Conservation (phyloP, 768 basidiomycete genomes). For the Kwoniella dejecticola region DNA sequence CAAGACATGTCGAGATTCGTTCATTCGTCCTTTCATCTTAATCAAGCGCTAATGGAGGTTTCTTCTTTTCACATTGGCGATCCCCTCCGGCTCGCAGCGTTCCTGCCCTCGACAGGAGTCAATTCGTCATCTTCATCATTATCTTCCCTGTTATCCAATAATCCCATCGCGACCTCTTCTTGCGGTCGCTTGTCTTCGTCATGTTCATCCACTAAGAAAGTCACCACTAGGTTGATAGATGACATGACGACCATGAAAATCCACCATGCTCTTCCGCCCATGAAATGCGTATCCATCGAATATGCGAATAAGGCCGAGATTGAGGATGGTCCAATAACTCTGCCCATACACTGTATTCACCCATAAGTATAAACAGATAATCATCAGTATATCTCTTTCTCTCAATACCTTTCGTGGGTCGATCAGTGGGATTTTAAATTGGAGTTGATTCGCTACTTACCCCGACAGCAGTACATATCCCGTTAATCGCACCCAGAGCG, state of each 20-base stretch:
- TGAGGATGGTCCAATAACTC: slow-evolving; percentile 51
- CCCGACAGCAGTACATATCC: slow-evolving; percentile 46
- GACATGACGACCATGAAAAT: slow-evolving; percentile 53
- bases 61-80: too few relatives aligned
- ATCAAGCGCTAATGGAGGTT: too few relatives aligned
- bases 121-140: slow-evolving; percentile 1
- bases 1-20: too few relatives aligned
- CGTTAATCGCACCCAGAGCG: slow-evolving; percentile 53
- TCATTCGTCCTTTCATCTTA: too few relatives aligned
- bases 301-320: slow-evolving; percentile 48
- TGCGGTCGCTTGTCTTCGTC: background rate
- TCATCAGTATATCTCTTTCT: too few relatives aligned
- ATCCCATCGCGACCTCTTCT: background rate
- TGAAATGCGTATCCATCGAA: slow-evolving; percentile 48
- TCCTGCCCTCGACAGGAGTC: slow-evolving; percentile 4
- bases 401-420: too few relatives aligned
- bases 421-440: too few relatives aligned
- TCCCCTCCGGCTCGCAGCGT: background rate
- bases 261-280: slow-evolving; percentile 54
- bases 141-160: background rate
- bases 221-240: slow-evolving; percentile 37
- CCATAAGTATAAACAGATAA: too few relatives aligned
- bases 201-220: slow-evolving; percentile 11
- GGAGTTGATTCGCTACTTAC: too few relatives aligned
- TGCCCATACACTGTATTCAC: slow-evolving; percentile 40